A percentile compares a stretch with the other conserved stretches of the same genome.
Conservation (phyloP, 176 grass and related monocot genomes). For the Urochloa ruziziensis region DNA sequence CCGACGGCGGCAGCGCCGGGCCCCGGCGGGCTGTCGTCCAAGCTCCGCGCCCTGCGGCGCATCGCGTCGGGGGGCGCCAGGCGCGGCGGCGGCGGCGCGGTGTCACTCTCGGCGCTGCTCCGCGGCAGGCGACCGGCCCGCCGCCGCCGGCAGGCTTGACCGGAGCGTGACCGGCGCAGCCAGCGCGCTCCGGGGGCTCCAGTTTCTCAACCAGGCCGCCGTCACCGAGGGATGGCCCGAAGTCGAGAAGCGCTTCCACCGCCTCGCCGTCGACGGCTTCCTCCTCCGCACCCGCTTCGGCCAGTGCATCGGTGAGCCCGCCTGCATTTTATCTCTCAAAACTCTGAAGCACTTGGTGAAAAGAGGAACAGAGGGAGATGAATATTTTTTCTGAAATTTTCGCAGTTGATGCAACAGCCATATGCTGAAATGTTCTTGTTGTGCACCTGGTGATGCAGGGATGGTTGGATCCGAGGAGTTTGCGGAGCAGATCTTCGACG, state of each 20-base stretch:
- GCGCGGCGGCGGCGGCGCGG: neutral
- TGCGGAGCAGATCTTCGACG: slow-evolving; percentile 62
- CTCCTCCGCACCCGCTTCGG: slow-evolving; percentile 81
- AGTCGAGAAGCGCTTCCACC: slow-evolving; percentile 69
- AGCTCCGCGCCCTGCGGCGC: slow-evolving; percentile 54
- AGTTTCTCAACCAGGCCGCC: slow-evolving; percentile 72
- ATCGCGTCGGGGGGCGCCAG: slow-evolving; percentile 36
- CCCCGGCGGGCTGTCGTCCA: slow-evolving; percentile 49
- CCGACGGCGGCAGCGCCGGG: neutral
- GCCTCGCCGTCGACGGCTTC: slow-evolving; percentile 70
- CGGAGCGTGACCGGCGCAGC: slow-evolving; percentile 65
- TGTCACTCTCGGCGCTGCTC: neutral
- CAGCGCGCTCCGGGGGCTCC: slow-evolving; percentile 64
- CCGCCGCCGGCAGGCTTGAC: slow-evolving; percentile 42
- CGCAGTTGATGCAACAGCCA: neutral
- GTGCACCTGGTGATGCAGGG: slow-evolving; percentile 6
- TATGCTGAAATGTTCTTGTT: neutral
- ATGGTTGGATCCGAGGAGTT: slow-evolving; percentile 92
- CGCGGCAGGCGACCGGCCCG: neutral
- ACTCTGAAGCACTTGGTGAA: neutral
- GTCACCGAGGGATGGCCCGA: slow-evolving; percentile 71
- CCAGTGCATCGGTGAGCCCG: slow-evolving; percentile 74
- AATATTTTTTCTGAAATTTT: neutral
- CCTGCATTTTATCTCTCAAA: neutral
- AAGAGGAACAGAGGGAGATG: neutral